Evolutionary conservation across 805 yeast genomes (phyloP).

Genomic region (Kodamaea hsintzibuensis): DNA sequence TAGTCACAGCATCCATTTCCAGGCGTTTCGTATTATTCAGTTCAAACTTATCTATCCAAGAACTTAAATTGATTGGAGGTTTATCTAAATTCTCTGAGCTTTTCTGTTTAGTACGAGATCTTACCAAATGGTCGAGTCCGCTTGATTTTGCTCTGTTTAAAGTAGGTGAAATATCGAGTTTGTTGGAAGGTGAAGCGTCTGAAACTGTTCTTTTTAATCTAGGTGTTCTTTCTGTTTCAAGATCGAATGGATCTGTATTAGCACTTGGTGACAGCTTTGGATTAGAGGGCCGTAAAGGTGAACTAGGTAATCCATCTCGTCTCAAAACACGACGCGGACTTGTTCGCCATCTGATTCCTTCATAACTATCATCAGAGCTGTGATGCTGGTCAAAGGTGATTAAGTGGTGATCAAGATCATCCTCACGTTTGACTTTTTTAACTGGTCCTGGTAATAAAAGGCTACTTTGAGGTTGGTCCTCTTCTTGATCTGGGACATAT

Average conservation of each 20-base stretch:
- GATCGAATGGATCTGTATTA: neutral
- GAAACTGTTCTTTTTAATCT: conserved; percentile 32
- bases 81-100: neutral
- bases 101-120: neutral
- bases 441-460: neutral
- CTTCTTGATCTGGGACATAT: neutral
- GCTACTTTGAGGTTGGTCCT: neutral
- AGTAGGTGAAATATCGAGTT: conserved; percentile 29
- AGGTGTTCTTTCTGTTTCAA: conserved; percentile 2
- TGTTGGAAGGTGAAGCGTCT: conserved; percentile 24
- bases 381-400: conserved; percentile 9
- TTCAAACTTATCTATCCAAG: conserved; percentile 36
- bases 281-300: conserved; percentile 6
- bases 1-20: neutral
- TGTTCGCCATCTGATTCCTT: conserved; percentile 36
- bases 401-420: conserved; percentile 4
- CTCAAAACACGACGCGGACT: conserved; percentile 13
- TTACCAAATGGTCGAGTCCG: conserved; percentile 22
- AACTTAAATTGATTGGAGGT: conserved; percentile 12
- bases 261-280: neutral
- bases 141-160: conserved; percentile 40
- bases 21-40: neutral
- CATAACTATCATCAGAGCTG: conserved; percentile 45
- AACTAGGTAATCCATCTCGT: conserved; percentile 9
- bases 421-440: neutral